Conservation (phyloP, 139 green algal genomes). For the Mychonastes homosphaera region DNA sequence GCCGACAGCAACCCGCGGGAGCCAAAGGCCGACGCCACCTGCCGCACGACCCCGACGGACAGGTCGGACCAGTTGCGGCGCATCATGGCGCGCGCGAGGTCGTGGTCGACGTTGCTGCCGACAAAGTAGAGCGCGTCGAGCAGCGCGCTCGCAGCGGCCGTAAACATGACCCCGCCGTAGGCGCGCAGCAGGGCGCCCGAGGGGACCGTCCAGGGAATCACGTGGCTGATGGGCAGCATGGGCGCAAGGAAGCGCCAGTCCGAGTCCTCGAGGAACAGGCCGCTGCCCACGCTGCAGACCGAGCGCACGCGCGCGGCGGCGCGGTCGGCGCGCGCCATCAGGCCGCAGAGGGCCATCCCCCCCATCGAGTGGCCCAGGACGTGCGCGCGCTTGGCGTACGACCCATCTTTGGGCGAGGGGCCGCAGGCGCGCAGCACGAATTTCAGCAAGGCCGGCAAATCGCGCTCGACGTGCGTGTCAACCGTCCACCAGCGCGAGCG, state of each 20-base stretch:
- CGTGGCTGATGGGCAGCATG: too few relatives aligned
- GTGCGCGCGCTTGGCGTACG: constrained; percentile 10
- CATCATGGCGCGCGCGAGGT: constrained; percentile 25
- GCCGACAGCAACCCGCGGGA: constrained; percentile 19
- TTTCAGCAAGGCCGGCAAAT: constrained; percentile 26
- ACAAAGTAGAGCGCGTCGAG: constrained; percentile 35
- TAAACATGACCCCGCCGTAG: constrained; percentile 19
- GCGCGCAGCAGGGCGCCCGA: constrained; percentile 8
- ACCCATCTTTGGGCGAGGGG: too few relatives aligned
- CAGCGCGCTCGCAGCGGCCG: constrained; percentile 7
- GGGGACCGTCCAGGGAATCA: constrained; percentile 13
- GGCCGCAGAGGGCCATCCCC: constrained; percentile 36
- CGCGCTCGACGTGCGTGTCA: constrained; percentile 25
- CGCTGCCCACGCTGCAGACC: constrained; percentile 20
- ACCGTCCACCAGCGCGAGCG: constrained; percentile 31
- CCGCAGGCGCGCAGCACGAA: constrained; percentile 25
- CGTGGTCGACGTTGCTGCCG: constrained; percentile 28
- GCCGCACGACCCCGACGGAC: constrained; percentile 3
- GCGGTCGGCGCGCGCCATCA: constrained; percentile 24
- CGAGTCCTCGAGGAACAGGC: constrained; percentile 29
- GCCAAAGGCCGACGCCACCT: constrained; percentile 21
- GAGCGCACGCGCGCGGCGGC: constrained; percentile 21
- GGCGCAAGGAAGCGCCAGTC: too few relatives aligned
- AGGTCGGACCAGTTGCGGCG: constrained; percentile 36
- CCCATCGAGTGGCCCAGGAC: constrained; percentile 29